phyloP scores from a whole-genome alignment of 169 alveolate species.

The Plasmodium sp. region DNA sequence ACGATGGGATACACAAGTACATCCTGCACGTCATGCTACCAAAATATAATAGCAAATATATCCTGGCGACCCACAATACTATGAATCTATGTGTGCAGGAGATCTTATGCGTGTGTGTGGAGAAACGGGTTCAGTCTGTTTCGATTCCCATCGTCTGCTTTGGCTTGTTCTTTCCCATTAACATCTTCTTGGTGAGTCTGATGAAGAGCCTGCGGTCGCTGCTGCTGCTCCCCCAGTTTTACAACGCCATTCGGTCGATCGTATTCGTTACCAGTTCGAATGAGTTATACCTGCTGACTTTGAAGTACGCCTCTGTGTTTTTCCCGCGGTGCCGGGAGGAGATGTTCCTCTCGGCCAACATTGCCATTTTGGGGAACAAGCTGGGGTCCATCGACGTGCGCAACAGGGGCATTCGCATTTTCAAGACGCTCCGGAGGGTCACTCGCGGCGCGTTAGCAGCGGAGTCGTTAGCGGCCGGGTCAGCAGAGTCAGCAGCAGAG shows the following conservation, averaged over 20 bases:
- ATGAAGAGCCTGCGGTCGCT: constrained; percentile 45
- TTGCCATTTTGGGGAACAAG: constrained; percentile 41
- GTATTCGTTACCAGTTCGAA: constrained; percentile 39
- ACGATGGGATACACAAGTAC: constrained; percentile 50
- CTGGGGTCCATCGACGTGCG: constrained; percentile 39
- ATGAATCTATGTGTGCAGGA: constrained; percentile 57
- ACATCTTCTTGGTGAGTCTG: constrained; percentile 17
- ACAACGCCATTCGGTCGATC: constrained; percentile 4
- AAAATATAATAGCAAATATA: constrained; percentile 46
- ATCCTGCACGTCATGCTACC: constrained; percentile 47
- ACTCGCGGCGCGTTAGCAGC: background rate
- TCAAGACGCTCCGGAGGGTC: constrained; percentile 15
- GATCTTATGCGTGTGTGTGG: constrained; percentile 31
- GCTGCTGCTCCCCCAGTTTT: constrained; percentile 27
- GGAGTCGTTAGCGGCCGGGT: background rate
- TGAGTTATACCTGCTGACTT: constrained; percentile 10
- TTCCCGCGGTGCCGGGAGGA: constrained; percentile 38
- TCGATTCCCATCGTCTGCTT: constrained; percentile 43
- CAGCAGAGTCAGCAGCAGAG: background rate
- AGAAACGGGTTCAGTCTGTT: constrained; percentile 21
- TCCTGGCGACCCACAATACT: constrained; percentile 56
- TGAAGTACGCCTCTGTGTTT: constrained; percentile 31
- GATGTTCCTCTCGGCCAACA: constrained; percentile 13
- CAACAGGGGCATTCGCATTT: constrained; percentile 28
- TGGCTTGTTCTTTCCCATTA: constrained; percentile 36